Evolutionary conservation across 78 protist species (phyloP), one percentile per base, ranked within the genome.

Genomic region (Tieghemostelium lacteum): DNA sequence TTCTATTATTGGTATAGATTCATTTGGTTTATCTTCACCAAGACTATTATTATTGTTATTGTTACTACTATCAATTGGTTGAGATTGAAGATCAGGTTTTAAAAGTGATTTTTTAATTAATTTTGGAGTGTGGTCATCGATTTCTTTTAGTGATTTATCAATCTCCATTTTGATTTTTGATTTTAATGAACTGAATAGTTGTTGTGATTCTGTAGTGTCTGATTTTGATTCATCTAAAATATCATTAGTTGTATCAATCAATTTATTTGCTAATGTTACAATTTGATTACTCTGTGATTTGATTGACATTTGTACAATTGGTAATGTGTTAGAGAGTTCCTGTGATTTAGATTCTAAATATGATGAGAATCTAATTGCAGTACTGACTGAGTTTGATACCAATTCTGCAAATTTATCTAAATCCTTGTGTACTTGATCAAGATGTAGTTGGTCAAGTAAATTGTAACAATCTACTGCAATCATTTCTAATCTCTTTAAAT

Each of bases 191-290:
- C n/a, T n/a, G n/a, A n/a, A n/a, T 45, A 45, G 6, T 10, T 45
- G 6, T 45, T 45, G 52, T 14, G 10, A 45, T 45, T 45, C 10
- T 14, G 10, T 45, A 10, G 52, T 45, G 10, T 45, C 52, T 45
- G 36, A 45, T 33, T 71, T n/a, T 67, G 75, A 49, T 8, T 66
- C 75, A 22, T 45, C 75, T 20, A 78, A 67, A 1, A 66, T 24
- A 39, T 78, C 88, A 55, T 78, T 78, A 28, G 73, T 58, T 12
- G 45, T 52, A 55, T 62, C 49, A 28, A 78, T 66, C 5, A 78
- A 63, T 31, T 54, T n/a, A 39, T 78, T 77, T 54, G 65, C 73
- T 14, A 29, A 36, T 37, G 29, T 63, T 20, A 52, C 75, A 33
- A 77, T 52, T 52, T 40, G 42, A 29, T 77, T 34, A 29, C 73